Evolutionary conservation across 176 grass and related monocot species (phyloP).

Genomic region (Eremochloa ophiuroides): DNA sequence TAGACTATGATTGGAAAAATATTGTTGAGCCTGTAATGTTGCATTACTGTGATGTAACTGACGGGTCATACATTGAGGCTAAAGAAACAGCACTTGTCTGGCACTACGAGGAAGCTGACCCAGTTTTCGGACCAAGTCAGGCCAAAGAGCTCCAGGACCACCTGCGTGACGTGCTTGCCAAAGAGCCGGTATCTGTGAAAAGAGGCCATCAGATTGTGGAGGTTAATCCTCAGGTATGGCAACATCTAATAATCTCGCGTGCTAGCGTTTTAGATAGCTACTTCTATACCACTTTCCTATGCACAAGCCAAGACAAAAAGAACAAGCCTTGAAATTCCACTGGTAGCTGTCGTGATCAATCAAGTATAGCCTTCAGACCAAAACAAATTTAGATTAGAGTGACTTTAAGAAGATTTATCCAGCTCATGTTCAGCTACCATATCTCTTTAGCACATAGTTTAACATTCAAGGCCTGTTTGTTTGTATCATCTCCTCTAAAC

Average conservation of each 20-base stretch:
- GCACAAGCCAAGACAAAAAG: constrained; percentile 1
- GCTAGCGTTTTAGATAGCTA: constrained; percentile 1
- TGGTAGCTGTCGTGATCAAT: constrained; percentile 36
- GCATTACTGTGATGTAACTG: constrained; percentile 28
- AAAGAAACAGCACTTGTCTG: constrained; percentile 44
- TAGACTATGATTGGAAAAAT: constrained; percentile 27
- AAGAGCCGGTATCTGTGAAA: constrained; percentile 33
- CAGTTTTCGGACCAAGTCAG: constrained; percentile 26
- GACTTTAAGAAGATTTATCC: constrained; percentile 33
- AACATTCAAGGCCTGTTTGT: too few relatives aligned
- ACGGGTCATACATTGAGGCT: constrained; percentile 46
- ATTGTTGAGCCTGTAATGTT: constrained; percentile 33
- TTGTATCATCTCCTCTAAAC: too few relatives aligned
- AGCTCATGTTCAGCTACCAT: constrained; percentile 39
- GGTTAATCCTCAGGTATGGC: constrained; percentile 43
- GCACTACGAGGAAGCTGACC: constrained; percentile 41
- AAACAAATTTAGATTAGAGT: constrained; percentile 39
- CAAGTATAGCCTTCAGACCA: constrained; percentile 36
- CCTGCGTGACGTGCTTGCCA: constrained; percentile 34
- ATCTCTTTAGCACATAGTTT: constrained; percentile 28
- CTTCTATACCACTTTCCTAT: neutral
- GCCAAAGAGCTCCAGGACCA: constrained; percentile 49
- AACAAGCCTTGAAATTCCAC: constrained; percentile 4
- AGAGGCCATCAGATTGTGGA: constrained; percentile 44
- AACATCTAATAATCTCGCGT: constrained; percentile 7